Conservation (phyloP, 2,329 filamentous ascomycete genomes). For the Claviceps africana region DNA sequence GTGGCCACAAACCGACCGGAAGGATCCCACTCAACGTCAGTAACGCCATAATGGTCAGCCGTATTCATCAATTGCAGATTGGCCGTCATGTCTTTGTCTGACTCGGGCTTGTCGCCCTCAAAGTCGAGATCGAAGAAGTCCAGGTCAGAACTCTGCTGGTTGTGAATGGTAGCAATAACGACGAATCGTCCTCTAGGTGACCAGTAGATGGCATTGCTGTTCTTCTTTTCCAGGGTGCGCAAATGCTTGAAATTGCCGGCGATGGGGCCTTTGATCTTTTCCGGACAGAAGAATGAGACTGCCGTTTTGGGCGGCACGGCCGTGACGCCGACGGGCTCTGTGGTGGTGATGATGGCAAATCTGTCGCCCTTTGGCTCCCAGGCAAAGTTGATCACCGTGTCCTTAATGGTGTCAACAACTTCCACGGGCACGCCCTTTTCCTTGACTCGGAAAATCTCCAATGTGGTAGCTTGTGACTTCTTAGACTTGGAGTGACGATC, state of each 20-base stretch:
- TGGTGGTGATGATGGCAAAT: conserved; percentile 92
- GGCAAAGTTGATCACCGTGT: conserved; percentile 97
- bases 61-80: conserved; percentile 93
- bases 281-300: conserved; percentile 91
- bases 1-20: conserved; percentile 89
- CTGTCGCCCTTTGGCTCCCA: conserved; percentile 98
- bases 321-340: conserved; percentile 63
- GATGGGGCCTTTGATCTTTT: conserved; percentile 71
- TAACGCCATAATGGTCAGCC: conserved; percentile 92
- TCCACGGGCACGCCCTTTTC: conserved; percentile 98
- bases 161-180: conserved; percentile 82
- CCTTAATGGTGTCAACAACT: conserved; percentile 94
- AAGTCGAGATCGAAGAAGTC: conserved; percentile 98
- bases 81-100: conserved; percentile 83
- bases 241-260: conserved; percentile 94
- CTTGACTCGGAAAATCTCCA: conserved; percentile 93
- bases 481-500: conserved; percentile 98
- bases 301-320: conserved; percentile 87
- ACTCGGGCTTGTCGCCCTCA: conserved; percentile 88
- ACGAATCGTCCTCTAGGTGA: conserved; percentile 91
- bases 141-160: conserved; percentile 83
- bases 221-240: conserved; percentile 94
- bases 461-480: conserved; percentile 90
- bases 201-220: conserved; percentile 99
- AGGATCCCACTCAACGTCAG: conserved; percentile 95